Conservation (phyloP, 192 early-diverging fungal genomes). For the Entomortierella parvispora region DNA sequence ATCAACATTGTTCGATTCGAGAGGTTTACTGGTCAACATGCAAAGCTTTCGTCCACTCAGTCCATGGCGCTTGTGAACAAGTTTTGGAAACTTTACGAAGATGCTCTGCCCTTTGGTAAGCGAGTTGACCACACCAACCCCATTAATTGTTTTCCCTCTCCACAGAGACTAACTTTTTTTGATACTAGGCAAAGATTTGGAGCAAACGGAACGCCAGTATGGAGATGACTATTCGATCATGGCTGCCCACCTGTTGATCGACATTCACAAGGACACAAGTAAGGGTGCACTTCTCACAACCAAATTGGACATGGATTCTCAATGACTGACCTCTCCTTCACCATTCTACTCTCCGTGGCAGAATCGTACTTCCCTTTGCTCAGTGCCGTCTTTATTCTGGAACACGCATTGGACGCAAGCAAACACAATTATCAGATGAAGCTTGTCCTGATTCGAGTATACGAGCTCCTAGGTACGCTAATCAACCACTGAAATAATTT, state of each 20-base stretch:
- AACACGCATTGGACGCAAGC: conserved; percentile 78
- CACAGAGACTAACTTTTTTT: conserved; percentile 11
- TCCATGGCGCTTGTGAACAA: conserved; percentile 33
- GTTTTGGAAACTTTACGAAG: conserved; percentile 50
- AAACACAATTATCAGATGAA: conserved; percentile 87
- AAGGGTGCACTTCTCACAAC: neutral
- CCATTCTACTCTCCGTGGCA: conserved; percentile 2
- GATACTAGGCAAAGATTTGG: conserved; percentile 59
- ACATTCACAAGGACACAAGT: conserved; percentile 60
- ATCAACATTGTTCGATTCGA: conserved; percentile 37
- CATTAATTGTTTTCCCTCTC: neutral
- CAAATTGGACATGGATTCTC: neutral
- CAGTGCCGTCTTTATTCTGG: conserved; percentile 73
- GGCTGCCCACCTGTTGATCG: conserved; percentile 66
- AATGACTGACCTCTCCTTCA: no score
- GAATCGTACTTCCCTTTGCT: conserved; percentile 48
- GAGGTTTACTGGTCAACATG: conserved; percentile 23
- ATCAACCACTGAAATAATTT: no score
- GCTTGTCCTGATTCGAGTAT: conserved; percentile 86
- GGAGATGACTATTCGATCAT: conserved; percentile 84
- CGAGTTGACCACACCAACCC: no score
- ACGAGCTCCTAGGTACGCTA: conserved; percentile 73
- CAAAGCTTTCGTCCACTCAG: conserved; percentile 23
- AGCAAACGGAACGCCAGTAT: conserved; percentile 78
- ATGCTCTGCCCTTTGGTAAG: conserved; percentile 37